Conservation (phyloP, 352 stramenopile species). For the Phytophthora kernoviae region DNA sequence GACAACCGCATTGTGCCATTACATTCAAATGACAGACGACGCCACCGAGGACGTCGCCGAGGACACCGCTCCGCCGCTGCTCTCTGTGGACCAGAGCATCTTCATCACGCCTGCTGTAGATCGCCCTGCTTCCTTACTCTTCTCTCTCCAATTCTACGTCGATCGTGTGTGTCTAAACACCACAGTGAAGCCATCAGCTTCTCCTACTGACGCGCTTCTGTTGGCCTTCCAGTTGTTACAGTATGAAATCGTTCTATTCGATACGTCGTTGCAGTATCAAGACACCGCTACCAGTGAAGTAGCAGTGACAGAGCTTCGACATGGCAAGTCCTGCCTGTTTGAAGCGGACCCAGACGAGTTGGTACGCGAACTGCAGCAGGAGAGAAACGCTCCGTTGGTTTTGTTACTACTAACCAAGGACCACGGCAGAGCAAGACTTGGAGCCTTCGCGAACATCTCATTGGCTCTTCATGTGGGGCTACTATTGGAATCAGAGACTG, state of each 20-base stretch:
- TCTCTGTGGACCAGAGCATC: conserved; percentile 3
- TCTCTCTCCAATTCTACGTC: conserved; percentile 52
- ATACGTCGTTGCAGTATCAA: conserved; percentile 7
- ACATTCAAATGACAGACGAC: background rate
- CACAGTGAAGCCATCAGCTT: background rate
- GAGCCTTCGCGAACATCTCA: conserved; percentile 39
- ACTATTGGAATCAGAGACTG: background rate
- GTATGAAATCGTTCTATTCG: conserved; percentile 59
- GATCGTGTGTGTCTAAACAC: conserved; percentile 17
- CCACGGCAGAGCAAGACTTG: conserved; percentile 35
- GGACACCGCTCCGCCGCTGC: background rate
- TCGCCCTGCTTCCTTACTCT: conserved; percentile 28
- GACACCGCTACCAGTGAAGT: background rate
- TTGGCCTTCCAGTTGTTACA: conserved; percentile 56
- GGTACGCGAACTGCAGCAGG: conserved; percentile 27
- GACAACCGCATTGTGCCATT: background rate
- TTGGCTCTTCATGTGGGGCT: conserved; percentile 37
- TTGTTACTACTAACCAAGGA: conserved; percentile 44
- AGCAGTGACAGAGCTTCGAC: conserved; percentile 18
- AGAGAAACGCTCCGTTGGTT: conserved; percentile 31
- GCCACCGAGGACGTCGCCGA: too few relatives aligned
- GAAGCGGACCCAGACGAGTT: conserved; percentile 35
- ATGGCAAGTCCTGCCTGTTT: conserved; percentile 64
- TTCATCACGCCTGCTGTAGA: background rate
- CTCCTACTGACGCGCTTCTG: conserved; percentile 12